phyloP scores from a whole-genome alignment of 805 yeast species.

The Pichia deserticola region DNA sequence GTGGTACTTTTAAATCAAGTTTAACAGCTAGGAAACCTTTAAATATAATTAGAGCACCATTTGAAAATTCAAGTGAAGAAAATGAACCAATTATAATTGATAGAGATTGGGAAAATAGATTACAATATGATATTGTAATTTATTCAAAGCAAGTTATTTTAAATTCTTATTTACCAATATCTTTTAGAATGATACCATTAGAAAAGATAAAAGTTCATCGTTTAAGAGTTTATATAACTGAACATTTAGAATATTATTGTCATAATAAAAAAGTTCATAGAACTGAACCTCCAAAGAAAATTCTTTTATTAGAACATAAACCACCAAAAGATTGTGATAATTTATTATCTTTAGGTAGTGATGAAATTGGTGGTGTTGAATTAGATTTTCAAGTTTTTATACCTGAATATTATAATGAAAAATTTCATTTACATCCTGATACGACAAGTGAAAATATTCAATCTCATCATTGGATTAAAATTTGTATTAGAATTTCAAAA shows the following conservation, averaged over 20 bases:
- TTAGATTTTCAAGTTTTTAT: slow-evolving; percentile 81
- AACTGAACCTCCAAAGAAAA: slow-evolving; percentile 83
- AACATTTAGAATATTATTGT: slow-evolving; percentile 86
- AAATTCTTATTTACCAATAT: slow-evolving; percentile 76
- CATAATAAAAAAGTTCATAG: slow-evolving; percentile 81
- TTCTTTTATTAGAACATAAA: slow-evolving; percentile 70
- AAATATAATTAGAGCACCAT: slow-evolving; percentile 63
- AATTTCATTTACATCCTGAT: slow-evolving; percentile 70
- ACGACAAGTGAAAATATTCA: slow-evolving; percentile 74
- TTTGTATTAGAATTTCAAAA: slow-evolving; percentile 72
- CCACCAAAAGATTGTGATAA: slow-evolving; percentile 46
- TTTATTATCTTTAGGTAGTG: slow-evolving; percentile 34
- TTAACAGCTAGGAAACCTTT: slow-evolving; percentile 58
- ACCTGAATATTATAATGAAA: slow-evolving; percentile 58
- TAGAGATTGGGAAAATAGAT: slow-evolving; percentile 89
- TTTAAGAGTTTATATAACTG: slow-evolving; percentile 78
- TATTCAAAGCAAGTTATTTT: slow-evolving; percentile 85
- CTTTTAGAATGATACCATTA: slow-evolving; percentile 75
- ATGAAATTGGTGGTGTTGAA: slow-evolving; percentile 65
- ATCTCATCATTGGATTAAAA: slow-evolving; percentile 92
- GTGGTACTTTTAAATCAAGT: slow-evolving; percentile 81
- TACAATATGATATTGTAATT: slow-evolving; percentile 83
- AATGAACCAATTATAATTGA: slow-evolving; percentile 88
- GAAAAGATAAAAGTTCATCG: slow-evolving; percentile 85
- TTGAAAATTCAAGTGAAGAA: slow-evolving; percentile 75